Evolutionary conservation across 306 rosid genomes (phyloP).

Genomic region (Pterocarpus macrocarpus): DNA sequence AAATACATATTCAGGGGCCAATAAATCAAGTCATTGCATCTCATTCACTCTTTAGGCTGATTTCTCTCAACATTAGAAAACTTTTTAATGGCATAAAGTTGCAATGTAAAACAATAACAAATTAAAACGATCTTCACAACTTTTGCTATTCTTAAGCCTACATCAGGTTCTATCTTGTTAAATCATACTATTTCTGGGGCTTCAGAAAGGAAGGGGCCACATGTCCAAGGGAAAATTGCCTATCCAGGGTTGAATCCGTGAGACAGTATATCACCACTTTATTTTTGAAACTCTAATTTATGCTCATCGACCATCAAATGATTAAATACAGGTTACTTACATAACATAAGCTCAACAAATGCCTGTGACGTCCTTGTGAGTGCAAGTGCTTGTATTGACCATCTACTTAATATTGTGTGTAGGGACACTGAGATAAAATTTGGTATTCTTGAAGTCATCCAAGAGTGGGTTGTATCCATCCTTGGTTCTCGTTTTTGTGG

Average conservation of each 20-base stretch:
- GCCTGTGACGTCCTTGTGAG: conserved; percentile 34
- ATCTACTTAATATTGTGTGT: conserved; percentile 78
- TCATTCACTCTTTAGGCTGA: not conserved
- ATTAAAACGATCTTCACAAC: not conserved
- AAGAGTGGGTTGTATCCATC: conserved; percentile 94
- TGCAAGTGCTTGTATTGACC: conserved; percentile 29
- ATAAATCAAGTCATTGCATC: not conserved
- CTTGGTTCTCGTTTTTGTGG: conserved; percentile 85
- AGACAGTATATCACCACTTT: not conserved
- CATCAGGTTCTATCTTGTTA: conserved; percentile 13
- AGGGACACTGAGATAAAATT: conserved; percentile 88
- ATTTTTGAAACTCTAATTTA: not conserved
- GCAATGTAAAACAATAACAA: not conserved
- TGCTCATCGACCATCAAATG: conserved; percentile 7
- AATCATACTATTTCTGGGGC: conserved; percentile 25
- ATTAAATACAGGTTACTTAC: conserved; percentile 4
- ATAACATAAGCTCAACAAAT: conserved; percentile 5
- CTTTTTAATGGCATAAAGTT: not conserved
- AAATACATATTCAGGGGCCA: too few relatives aligned
- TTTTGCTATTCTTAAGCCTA: conserved; percentile 22
- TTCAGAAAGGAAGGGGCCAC: not conserved
- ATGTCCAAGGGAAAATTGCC: conserved; percentile 23
- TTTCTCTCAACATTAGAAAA: not conserved
- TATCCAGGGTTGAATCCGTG: conserved; percentile 1
- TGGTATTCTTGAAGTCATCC: conserved; percentile 94